Conservation (phyloP, 2,329 filamentous ascomycete species). For the Penicillium aurantiogriseum region DNA sequence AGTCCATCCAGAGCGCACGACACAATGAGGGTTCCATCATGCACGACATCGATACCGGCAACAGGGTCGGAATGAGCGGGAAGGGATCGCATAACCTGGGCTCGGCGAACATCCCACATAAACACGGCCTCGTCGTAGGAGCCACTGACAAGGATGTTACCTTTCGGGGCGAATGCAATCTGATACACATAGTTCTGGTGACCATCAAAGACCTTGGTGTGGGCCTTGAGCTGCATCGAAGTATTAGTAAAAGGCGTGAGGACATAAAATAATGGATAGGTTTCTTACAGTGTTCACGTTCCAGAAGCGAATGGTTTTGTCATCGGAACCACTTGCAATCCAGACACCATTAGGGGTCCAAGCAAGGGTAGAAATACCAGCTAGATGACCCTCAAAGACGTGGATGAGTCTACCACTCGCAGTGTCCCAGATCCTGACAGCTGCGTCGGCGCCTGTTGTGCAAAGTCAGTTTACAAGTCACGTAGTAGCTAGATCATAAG, state of each 20-base stretch:
- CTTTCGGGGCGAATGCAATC: conserved; percentile 93
- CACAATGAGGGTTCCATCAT: conserved; percentile 87
- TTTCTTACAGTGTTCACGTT: conserved; percentile 57
- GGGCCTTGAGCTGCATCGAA: conserved; percentile 50
- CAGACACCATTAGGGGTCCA: conserved; percentile 89
- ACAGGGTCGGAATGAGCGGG: conserved; percentile 96
- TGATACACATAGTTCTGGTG: conserved; percentile 97
- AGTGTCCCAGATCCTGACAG: conserved; percentile 88
- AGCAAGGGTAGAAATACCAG: conserved; percentile 86
- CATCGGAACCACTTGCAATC: conserved; percentile 87
- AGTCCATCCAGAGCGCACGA: conserved; percentile 89
- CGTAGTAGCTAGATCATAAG: not conserved
- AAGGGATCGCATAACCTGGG: conserved; percentile 80
- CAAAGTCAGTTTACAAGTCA: not conserved
- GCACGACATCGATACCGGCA: conserved; percentile 85
- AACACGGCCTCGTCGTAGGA: conserved; percentile 98
- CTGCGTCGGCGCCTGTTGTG: conserved; percentile 70
- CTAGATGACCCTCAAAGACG: conserved; percentile 88
- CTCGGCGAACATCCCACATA: conserved; percentile 90
- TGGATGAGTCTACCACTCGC: conserved; percentile 75
- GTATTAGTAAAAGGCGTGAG: not conserved
- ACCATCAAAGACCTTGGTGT: conserved; percentile 66
- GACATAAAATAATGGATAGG: not conserved
- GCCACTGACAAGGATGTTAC: conserved; percentile 92
- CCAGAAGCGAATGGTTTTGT: conserved; percentile 95